A percentile compares a stretch with the other conserved stretches of the same genome.
Conservation (phyloP, 2,329 filamentous ascomycete genomes). For the Cryphonectria carpinicola region DNA sequence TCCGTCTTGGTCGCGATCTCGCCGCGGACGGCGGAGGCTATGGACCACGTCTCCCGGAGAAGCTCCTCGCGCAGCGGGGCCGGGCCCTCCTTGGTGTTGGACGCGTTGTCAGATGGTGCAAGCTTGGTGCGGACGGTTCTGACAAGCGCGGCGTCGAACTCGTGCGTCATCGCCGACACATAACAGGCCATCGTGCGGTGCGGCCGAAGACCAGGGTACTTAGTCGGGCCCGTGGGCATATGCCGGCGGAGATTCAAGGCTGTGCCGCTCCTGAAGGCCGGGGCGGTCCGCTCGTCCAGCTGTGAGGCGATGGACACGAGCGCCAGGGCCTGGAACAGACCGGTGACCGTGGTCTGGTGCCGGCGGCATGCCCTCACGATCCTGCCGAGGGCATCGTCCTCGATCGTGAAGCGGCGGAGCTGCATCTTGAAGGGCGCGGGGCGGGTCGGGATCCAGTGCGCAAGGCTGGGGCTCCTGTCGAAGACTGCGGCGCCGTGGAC, state of each 20-base stretch:
- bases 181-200: conserved; percentile 30
- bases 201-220: conserved; percentile 19
- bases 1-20: neutral
- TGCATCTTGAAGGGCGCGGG: conserved; percentile 31
- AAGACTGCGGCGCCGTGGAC: conserved; percentile 30
- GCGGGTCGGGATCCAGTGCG: conserved; percentile 32
- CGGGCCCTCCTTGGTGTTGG: neutral
- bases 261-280: conserved; percentile 21
- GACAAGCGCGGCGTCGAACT: conserved; percentile 8
- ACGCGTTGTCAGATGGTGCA: neutral
- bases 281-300: conserved; percentile 15
- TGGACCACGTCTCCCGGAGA: neutral
- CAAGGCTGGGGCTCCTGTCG: conserved; percentile 22
- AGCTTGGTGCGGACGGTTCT: conserved; percentile 1
- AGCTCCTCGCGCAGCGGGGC: neutral
- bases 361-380: conserved; percentile 32
- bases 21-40: neutral
- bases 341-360: conserved; percentile 37
- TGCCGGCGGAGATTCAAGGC: conserved; percentile 33
- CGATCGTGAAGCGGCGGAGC: conserved; percentile 31
- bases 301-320: conserved; percentile 33
- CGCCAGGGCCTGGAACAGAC: conserved; percentile 35
- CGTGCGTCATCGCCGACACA: conserved; percentile 20
- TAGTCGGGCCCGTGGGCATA: conserved; percentile 21
- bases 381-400: conserved; percentile 20